Evolutionary conservation across 78 protist species (phyloP).

Genomic region (Dictyostelium discoideum): DNA sequence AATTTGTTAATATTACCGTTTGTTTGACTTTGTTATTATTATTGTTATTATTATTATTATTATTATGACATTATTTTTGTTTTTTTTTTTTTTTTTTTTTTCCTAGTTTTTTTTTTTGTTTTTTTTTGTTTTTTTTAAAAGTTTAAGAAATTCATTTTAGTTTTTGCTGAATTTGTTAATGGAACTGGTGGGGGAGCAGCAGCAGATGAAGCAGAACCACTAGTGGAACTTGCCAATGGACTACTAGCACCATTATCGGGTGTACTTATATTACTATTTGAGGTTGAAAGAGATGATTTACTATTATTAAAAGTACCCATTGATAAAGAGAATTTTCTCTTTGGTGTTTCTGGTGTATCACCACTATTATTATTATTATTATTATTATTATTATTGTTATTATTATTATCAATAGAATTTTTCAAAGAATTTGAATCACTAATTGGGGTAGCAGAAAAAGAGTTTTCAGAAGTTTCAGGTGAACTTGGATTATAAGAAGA

Average conservation of each 20-base stretch:
- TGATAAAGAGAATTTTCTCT: conserved; percentile 39
- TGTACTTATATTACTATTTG: not conserved
- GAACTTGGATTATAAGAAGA: conserved; percentile 1
- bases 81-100: not conserved
- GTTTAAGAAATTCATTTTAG: conserved; percentile 14
- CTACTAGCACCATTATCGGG: not conserved
- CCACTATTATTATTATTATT: not conserved
- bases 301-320: conserved; percentile 42
- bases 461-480: not conserved
- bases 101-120: not conserved
- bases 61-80: too few relatives aligned
- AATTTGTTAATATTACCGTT: not conserved
- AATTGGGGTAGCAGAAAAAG: not conserved
- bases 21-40: too few relatives aligned
- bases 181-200: not conserved
- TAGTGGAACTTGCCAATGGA: not conserved
- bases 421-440: not conserved
- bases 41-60: too few relatives aligned
- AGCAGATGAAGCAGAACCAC: not conserved
- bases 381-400: not conserved
- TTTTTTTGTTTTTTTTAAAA: not conserved
- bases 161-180: not conserved
- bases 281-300: not conserved
- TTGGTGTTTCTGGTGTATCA: conserved; percentile 4
- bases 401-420: not conserved